Conservation (phyloP, 495 filamentous ascomycete species). For the Corynascus novoguineensis region DNA sequence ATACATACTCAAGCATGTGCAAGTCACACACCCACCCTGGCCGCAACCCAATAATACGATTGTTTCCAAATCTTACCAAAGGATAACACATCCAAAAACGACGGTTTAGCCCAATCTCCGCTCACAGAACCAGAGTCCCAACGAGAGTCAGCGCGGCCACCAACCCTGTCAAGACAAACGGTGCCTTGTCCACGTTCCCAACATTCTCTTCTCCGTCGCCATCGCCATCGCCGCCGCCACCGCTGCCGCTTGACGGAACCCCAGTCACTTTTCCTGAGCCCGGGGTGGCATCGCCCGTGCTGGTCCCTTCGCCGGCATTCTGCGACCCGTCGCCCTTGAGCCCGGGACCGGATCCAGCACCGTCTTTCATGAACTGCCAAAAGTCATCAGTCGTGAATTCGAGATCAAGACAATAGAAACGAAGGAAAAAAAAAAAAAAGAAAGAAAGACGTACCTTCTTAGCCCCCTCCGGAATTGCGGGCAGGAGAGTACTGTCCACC, state of each 20-base stretch:
- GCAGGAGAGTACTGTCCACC: slow-evolving; percentile 59
- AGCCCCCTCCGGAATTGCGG: slow-evolving; percentile 66
- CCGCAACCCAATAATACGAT: too few species aligned
- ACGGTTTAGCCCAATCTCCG: neutral
- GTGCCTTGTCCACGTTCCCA: slow-evolving; percentile 47
- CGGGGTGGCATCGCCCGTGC: slow-evolving; percentile 56
- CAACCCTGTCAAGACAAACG: slow-evolving; percentile 50
- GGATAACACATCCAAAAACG: neutral
- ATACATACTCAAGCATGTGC: too few species aligned
- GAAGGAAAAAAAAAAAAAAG: too few species aligned
- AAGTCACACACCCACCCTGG: too few species aligned
- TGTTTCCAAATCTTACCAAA: neutral
- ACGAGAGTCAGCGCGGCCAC: slow-evolving; percentile 56
- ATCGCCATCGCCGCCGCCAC: slow-evolving; percentile 25
- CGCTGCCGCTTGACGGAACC: slow-evolving; percentile 24
- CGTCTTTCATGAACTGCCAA: slow-evolving; percentile 65
- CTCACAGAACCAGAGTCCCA: slow-evolving; percentile 52
- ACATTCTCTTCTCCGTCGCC: too few species aligned
- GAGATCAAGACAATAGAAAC: too few species aligned
- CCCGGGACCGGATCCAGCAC: slow-evolving; percentile 68
- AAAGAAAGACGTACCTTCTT: slow-evolving; percentile 26
- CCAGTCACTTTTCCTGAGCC: slow-evolving; percentile 53
- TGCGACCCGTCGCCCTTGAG: slow-evolving; percentile 69
- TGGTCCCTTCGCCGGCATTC: slow-evolving; percentile 52
- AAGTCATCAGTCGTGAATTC: too few species aligned